These are phyloP conservation scores for Tricholoma sp. DNA, from an alignment of 768 basidiomycete species.

Conservation along the genomic window DNA sequence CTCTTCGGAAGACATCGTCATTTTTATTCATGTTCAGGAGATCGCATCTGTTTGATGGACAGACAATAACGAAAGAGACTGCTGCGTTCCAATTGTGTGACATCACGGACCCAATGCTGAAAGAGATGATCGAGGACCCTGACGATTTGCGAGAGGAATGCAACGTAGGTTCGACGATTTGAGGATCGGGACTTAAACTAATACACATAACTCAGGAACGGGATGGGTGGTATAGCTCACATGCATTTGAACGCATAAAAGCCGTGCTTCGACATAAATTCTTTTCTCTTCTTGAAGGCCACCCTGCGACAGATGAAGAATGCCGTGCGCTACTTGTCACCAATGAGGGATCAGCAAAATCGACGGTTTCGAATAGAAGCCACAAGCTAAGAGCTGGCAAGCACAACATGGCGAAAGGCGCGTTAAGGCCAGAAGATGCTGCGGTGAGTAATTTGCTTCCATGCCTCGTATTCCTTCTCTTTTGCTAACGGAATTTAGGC, in stretches of 20 bases:
- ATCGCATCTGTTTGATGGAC: slow-evolving; percentile 89
- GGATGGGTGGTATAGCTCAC: slow-evolving; percentile 84
- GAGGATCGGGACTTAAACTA: background rate
- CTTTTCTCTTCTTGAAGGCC: slow-evolving; percentile 69
- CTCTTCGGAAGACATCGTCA: background rate
- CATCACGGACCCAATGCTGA: slow-evolving; percentile 80
- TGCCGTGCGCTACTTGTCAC: slow-evolving; percentile 57
- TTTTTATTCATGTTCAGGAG: slow-evolving; percentile 30
- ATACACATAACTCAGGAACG: slow-evolving; percentile 47
- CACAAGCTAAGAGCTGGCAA: slow-evolving; percentile 62
- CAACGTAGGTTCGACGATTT: slow-evolving; percentile 47
- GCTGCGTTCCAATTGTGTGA: slow-evolving; percentile 95
- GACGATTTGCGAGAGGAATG: slow-evolving; percentile 66
- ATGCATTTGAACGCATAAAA: slow-evolving; percentile 80
- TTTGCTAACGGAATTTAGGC: slow-evolving; percentile 38
- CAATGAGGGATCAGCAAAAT: slow-evolving; percentile 35
- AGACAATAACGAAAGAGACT: slow-evolving; percentile 72
- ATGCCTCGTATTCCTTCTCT: background rate
- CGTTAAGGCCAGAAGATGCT: slow-evolving; percentile 75
- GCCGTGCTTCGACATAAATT: slow-evolving; percentile 82
- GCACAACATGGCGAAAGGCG: slow-evolving; percentile 88
- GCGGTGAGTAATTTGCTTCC: slow-evolving; percentile 46
- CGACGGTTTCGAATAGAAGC: slow-evolving; percentile 33
- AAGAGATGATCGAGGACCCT: slow-evolving; percentile 71
- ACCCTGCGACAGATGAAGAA: slow-evolving; percentile 66